A percentile compares a stretch with the other conserved stretches of the same genome.
These are phyloP conservation scores for Penicillium bialowiezense DNA, from an alignment of 495 filamentous ascomycete species.

Conservation along the genomic window DNA sequence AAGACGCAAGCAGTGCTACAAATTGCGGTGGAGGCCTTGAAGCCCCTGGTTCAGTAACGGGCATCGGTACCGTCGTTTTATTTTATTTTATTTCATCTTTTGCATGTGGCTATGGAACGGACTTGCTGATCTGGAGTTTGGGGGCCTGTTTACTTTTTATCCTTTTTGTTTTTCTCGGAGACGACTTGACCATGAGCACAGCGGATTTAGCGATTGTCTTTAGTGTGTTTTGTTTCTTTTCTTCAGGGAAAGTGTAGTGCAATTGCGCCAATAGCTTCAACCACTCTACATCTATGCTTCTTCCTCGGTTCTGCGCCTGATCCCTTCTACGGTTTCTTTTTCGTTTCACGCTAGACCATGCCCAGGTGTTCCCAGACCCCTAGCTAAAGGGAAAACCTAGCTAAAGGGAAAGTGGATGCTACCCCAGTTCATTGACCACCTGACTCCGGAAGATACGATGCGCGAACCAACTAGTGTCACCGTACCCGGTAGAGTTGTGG, in stretches of 20 bases:
- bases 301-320: too few relatives aligned
- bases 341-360: too few relatives aligned
- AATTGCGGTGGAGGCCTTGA: constrained; percentile 60
- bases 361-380: too few relatives aligned
- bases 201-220: constrained; percentile 13
- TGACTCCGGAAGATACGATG: not conserved
- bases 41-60: constrained; percentile 49
- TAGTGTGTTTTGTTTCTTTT: not conserved
- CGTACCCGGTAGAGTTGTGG: too few relatives aligned
- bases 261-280: too few relatives aligned
- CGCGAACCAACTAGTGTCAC: too few relatives aligned
- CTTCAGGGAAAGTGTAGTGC: not conserved
- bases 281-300: too few relatives aligned
- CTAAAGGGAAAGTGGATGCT: too few relatives aligned
- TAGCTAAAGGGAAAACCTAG: too few relatives aligned
- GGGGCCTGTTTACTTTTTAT: not conserved
- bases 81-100: constrained; percentile 8
- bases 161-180: constrained; percentile 2
- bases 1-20: constrained; percentile 62
- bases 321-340: too few relatives aligned
- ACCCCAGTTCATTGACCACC: not conserved
- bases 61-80: constrained; percentile 4
- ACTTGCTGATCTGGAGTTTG: constrained; percentile 5
- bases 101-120: constrained; percentile 6
- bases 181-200: constrained; percentile 13